phyloP scores from a whole-genome alignment of 2,329 filamentous ascomycete species.

The Ophiostoma himal-ulmi region DNA sequence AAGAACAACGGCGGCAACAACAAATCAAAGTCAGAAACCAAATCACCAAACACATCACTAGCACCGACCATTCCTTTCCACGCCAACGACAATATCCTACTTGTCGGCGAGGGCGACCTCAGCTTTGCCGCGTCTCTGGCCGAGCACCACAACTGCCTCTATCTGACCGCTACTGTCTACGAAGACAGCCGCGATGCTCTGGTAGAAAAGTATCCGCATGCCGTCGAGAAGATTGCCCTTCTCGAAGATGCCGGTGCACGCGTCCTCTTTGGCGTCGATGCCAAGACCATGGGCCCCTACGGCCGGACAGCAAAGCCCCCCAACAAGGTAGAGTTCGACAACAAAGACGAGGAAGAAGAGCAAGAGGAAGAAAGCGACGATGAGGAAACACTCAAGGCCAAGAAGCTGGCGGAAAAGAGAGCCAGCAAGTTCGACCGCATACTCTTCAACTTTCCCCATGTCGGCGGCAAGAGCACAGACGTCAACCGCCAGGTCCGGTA shows the following conservation, averaged over 20 bases:
- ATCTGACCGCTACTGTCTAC: conserved; percentile 63
- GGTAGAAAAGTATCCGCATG: conserved; percentile 68
- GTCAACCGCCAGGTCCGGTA: conserved; percentile 89
- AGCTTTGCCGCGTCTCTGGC: conserved; percentile 67
- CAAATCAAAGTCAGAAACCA: not conserved
- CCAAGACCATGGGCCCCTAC: conserved; percentile 53
- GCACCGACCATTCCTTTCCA: conserved; percentile 62
- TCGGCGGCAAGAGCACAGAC: conserved; percentile 85
- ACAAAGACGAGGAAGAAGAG: not conserved
- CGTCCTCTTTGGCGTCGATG: conserved; percentile 61
- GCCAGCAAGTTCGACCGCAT: conserved; percentile 61
- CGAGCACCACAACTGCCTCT: conserved; percentile 57
- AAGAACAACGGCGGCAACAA: not conserved
- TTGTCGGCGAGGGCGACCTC: conserved; percentile 75
- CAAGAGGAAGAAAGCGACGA: conserved; percentile 26
- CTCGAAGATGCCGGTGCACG: conserved; percentile 34
- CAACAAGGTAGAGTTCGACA: not conserved
- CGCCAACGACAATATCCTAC: conserved; percentile 62
- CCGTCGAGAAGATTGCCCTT: conserved; percentile 47
- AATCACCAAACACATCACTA: conserved; percentile 29
- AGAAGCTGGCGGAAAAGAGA: not conserved
- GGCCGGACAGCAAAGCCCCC: conserved; percentile 25
- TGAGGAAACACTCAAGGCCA: not conserved
- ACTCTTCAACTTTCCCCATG: conserved; percentile 95
- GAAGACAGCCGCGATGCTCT: conserved; percentile 56